These are phyloP conservation scores for Pterocarpus macrocarpus DNA, from an alignment of 306 rosid species.

Conservation along the genomic window DNA sequence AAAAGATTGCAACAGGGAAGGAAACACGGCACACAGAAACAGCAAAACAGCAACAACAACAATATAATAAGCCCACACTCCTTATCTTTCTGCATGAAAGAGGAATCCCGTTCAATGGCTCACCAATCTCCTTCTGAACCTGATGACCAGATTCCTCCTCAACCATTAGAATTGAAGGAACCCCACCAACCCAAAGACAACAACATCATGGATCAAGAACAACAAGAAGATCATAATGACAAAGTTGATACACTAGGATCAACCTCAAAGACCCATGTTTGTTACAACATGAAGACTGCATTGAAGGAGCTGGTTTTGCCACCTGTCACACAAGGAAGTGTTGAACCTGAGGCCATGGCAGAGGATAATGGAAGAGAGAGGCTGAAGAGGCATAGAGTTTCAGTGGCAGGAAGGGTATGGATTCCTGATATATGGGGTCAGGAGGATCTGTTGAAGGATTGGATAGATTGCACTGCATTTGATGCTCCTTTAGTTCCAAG, in stretches of 20 bases:
- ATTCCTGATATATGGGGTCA: conserved; percentile 97
- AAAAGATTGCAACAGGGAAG: conserved; percentile 1
- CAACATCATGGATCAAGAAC: background rate
- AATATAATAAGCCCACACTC: background rate
- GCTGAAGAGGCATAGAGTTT: conserved; percentile 76
- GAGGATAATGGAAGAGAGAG: conserved; percentile 76
- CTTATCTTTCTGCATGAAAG: conserved; percentile 32
- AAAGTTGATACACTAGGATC: background rate
- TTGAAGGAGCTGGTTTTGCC: background rate
- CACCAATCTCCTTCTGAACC: conserved; percentile 31
- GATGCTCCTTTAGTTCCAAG: conserved; percentile 73
- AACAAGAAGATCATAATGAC: background rate
- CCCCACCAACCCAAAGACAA: conserved; percentile 13
- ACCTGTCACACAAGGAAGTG: background rate
- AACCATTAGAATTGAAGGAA: conserved; percentile 44
- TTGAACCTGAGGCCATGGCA: background rate
- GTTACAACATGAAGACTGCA: conserved; percentile 25
- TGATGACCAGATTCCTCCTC: conserved; percentile 30
- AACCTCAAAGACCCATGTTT: conserved; percentile 11
- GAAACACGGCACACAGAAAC: conserved; percentile 17
- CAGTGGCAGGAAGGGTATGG: conserved; percentile 83
- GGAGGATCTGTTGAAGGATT: conserved; percentile 83
- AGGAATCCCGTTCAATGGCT: conserved; percentile 47
- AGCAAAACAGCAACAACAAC: background rate
- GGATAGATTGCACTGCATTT: conserved; percentile 82